Base-by-base conservation (phyloP, 1,284 basidiomycete species). In the Ganoderma lucidum region DNA sequence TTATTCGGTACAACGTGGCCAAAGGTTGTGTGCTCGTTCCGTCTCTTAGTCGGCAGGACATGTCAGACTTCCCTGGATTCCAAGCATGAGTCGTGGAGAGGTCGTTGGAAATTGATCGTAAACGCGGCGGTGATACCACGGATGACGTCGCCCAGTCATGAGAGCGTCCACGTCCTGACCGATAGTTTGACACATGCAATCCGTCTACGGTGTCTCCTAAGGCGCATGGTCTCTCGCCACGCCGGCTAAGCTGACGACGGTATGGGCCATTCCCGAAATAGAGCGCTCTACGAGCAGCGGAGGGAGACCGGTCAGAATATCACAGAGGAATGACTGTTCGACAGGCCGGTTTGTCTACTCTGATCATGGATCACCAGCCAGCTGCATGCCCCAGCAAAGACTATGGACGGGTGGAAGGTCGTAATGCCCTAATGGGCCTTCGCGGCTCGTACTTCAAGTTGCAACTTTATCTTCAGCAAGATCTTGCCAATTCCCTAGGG, bases 131-230 rank as follows among this genome's bases (percentile, higher is more conserved):
- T 35, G 37, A 37, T 59, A 59, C 58, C 58, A 37, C 59, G 39
- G 39, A 61, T 61, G 59, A 61, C 59, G 59, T 61, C 39, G 39
- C 39, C 23, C 10, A 12, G 39, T 61, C 59, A 61, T 39, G 59
- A 61, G 39, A 23, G 37, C 59, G 59, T 41, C n/a, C 37, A 56
- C 23, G 14, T 56, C 53, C 30, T 56, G 48, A 10, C 23, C 48
- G 10, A 14, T 51, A 51, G 48, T 32, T 56, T 30, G 32, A 56
- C 53, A 56, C 53, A 56, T 35, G 30, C 30, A 32, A 32, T 32
- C 28, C 53, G 10, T 55, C 53, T 15, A n/a, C 53, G 53, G 15
- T 56, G 53, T 56, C 53, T 56, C 53, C 53, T 56, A 15, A 32
- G 28, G 32, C 53, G 32, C 53, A 35, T 35, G 53, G 30, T 6